phyloP scores from a whole-genome alignment of 2,329 filamentous ascomycete genomes.

The Zymoseptoria ardabiliae region DNA sequence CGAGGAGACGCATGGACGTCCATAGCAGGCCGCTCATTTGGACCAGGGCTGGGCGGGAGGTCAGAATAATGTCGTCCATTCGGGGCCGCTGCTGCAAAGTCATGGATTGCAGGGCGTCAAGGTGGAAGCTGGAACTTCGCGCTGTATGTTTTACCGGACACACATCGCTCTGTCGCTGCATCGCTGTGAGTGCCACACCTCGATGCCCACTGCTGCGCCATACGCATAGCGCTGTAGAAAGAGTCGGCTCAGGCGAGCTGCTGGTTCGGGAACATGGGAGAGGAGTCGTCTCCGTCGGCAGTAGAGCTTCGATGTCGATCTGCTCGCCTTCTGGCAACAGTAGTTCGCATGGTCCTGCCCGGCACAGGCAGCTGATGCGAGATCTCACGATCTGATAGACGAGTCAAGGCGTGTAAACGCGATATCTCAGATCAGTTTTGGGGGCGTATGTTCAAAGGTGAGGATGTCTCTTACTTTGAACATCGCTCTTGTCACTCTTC shows the following conservation, averaged over 20 bases:
- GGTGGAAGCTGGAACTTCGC: not conserved
- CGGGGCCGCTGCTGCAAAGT: not conserved
- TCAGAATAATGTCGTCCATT: not conserved
- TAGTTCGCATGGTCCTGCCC: conserved; percentile 1
- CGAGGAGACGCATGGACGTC: not conserved
- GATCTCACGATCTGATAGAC: not conserved
- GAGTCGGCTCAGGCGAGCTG: not conserved
- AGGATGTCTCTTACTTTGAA: not conserved
- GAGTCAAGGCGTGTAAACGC: not conserved
- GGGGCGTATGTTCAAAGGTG: not conserved
- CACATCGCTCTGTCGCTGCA: not conserved
- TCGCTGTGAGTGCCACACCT: not conserved
- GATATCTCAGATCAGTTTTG: not conserved
- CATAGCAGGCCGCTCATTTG: not conserved
- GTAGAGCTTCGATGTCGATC: not conserved
- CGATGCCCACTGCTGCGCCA: not conserved
- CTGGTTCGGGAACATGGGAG: not conserved
- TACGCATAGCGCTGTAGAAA: not conserved
- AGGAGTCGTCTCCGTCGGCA: not conserved
- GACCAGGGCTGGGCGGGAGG: not conserved
- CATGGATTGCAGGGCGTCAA: not conserved
- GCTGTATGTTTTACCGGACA: not conserved
- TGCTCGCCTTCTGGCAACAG: not conserved
- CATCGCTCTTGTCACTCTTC: not conserved
- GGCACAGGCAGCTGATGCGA: not conserved